A percentile compares a stretch with the other conserved stretches of the same genome.
Evolutionary conservation across 768 basidiomycete genomes (phyloP).

Genomic region (Dacryopinax primogenitus): DNA sequence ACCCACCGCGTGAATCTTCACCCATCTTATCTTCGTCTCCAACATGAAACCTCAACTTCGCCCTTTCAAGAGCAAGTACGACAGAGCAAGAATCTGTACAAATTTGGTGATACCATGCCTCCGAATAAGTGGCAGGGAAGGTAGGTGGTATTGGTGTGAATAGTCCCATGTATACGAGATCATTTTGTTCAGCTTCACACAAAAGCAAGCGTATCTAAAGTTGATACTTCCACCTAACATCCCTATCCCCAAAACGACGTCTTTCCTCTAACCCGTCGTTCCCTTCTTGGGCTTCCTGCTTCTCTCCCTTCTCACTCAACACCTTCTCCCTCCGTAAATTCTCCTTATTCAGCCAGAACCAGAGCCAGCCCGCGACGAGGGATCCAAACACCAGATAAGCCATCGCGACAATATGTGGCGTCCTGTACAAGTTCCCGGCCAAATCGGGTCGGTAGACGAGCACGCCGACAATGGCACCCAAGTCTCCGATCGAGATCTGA

Average conservation of each 20-base stretch:
- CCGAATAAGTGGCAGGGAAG: no score
- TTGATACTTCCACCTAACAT: slow-evolving; percentile 25
- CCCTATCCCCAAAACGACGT: slow-evolving; percentile 24
- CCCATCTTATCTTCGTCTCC: no score
- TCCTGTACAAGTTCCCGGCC: slow-evolving; percentile 36
- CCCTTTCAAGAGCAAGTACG: no score
- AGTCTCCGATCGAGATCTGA: slow-evolving; percentile 52
- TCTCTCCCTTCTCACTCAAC: slow-evolving; percentile 1
- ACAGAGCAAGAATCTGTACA: no score
- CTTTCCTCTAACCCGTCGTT: slow-evolving; percentile 21
- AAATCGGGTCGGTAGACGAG: slow-evolving; percentile 44
- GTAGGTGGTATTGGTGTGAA: no score
- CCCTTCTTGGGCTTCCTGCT: slow-evolving; percentile 5
- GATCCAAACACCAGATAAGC: slow-evolving; percentile 44
- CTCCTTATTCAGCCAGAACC: slow-evolving; percentile 38
- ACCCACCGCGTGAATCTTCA: no score
- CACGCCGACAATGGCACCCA: slow-evolving; percentile 48
- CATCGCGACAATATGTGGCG: slow-evolving; percentile 46
- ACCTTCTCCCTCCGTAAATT: slow-evolving; percentile 29
- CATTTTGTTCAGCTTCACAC: no score
- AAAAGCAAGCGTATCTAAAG: slow-evolving; percentile 14
- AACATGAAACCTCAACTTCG: no score
- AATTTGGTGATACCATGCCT: no score
- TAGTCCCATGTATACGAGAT: no score
- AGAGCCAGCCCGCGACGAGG: slow-evolving; percentile 34